Conservation (phyloP, 805 yeast genomes). For the Cyberlindnera meyerae region DNA sequence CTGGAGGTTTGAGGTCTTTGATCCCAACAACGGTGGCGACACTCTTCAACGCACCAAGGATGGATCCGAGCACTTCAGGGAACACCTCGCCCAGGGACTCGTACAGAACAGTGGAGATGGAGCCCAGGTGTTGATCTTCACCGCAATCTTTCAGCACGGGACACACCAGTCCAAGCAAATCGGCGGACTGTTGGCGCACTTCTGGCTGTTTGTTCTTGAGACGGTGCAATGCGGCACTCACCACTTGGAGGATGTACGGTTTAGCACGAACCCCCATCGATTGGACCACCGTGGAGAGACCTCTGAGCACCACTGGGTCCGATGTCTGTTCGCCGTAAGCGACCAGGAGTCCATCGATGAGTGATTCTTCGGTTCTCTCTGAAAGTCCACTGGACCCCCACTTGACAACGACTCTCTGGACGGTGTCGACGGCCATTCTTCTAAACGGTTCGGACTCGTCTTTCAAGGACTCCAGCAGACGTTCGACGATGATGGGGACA, state of each 20-base stretch:
- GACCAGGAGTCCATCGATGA: constrained; percentile 74
- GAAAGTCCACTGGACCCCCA: constrained; percentile 58
- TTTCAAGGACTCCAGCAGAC: constrained; percentile 54
- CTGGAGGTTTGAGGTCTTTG: constrained; percentile 68
- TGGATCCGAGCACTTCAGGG: constrained; percentile 89
- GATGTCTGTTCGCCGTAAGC: constrained; percentile 80
- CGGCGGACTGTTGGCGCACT: constrained; percentile 81
- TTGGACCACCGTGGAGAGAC: constrained; percentile 58
- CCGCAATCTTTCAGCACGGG: constrained; percentile 62
- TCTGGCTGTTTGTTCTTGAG: constrained; percentile 66
- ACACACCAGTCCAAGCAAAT: constrained; percentile 60
- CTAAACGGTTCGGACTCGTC: constrained; percentile 83
- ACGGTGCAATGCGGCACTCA: constrained; percentile 67
- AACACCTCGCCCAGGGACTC: constrained; percentile 93
- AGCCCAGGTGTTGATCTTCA: constrained; percentile 57
- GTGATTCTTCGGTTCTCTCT: constrained; percentile 51
- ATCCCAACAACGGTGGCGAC: constrained; percentile 60
- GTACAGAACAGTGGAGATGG: constrained; percentile 70
- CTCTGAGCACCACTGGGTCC: constrained; percentile 51
- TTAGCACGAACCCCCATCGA: constrained; percentile 60
- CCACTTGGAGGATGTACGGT: constrained; percentile 69
- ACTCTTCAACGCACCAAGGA: constrained; percentile 62
- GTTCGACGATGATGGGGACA: constrained; percentile 51
- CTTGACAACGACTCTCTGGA: constrained; percentile 46
- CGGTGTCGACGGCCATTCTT: constrained; percentile 70